Conservation (phyloP, 129 eudicot species). For the Tanacetum coccineum region DNA sequence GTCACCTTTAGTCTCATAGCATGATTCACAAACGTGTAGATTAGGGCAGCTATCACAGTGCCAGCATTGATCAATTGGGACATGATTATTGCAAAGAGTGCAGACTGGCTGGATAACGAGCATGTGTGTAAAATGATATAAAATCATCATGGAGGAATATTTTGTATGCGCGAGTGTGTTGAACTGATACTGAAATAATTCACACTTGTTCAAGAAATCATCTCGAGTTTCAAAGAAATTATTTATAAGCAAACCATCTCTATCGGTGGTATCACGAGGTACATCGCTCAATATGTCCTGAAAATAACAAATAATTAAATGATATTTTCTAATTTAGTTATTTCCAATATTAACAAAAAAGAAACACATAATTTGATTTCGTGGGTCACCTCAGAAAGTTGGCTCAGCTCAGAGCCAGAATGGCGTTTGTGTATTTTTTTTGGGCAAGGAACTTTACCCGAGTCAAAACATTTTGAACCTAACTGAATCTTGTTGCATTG, state of each 20-base stretch:
- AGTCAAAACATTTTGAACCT: slow-evolving; percentile 53
- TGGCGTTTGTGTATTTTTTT: slow-evolving; percentile 33
- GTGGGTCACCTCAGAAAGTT: no score
- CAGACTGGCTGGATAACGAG: not conserved
- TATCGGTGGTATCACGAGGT: slow-evolving; percentile 27
- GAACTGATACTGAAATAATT: slow-evolving; percentile 56
- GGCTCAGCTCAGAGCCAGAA: slow-evolving; percentile 47
- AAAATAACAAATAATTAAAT: no score
- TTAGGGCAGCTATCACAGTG: no score
- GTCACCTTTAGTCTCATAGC: no score
- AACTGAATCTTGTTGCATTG: slow-evolving; percentile 58
- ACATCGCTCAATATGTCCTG: not conserved
- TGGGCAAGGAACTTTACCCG: slow-evolving; percentile 14
- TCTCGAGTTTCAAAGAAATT: slow-evolving; percentile 41
- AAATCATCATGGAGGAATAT: slow-evolving; percentile 80
- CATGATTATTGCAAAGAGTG: not conserved
- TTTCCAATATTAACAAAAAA: no score
- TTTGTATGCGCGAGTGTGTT: slow-evolving; percentile 70
- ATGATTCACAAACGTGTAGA: no score
- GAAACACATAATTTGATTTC: no score
- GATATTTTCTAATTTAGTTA: no score
- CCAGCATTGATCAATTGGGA: no score
- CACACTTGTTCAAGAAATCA: slow-evolving; percentile 60
- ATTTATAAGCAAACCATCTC: slow-evolving; percentile 39
- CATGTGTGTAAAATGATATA: slow-evolving; percentile 40